These are phyloP conservation scores for Globisporangium irregulare DNA, from an alignment of 352 stramenopile genomes.

Conservation along the genomic window DNA sequence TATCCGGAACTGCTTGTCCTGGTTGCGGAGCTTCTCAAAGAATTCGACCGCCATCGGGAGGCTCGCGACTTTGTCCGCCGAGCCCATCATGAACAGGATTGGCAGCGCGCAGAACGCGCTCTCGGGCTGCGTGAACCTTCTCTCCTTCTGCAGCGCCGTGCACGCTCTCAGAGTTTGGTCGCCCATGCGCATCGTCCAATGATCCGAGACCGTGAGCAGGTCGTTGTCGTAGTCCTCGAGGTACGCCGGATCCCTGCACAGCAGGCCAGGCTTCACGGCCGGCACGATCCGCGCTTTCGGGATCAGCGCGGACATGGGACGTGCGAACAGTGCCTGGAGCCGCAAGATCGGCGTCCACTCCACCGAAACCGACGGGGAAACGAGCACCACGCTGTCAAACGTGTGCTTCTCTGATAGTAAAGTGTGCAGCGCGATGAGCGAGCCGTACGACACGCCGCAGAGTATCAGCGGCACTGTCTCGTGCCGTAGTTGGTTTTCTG, in stretches of 20 bases:
- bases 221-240: conserved; percentile 19
- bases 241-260: conserved; percentile 23
- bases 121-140: conserved; percentile 23
- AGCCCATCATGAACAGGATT: conserved; percentile 36
- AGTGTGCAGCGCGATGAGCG: conserved; percentile 8
- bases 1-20: conserved; percentile 55
- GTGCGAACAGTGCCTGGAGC: conserved; percentile 1
- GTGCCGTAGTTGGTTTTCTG: background rate
- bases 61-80: conserved; percentile 47
- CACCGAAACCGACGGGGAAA: conserved; percentile 1
- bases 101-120: conserved; percentile 26
- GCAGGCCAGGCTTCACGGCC: conserved; percentile 24
- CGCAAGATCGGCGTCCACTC: conserved; percentile 7
- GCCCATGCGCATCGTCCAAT: conserved; percentile 37
- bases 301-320: conserved; percentile 18
- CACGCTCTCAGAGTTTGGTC: conserved; percentile 34
- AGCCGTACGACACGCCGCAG: conserved; percentile 1
- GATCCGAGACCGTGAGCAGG: conserved; percentile 14
- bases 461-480: conserved; percentile 5
- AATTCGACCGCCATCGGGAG: conserved; percentile 38
- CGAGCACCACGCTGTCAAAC: conserved; percentile 1
- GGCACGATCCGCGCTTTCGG: conserved; percentile 27
- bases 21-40: conserved; percentile 22
- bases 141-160: conserved; percentile 25
- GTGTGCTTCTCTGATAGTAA: conserved; percentile 4